These are phyloP conservation scores for Auxenochlorella protothecoides DNA, from an alignment of 139 green algal genomes.

Conservation along the genomic window DNA sequence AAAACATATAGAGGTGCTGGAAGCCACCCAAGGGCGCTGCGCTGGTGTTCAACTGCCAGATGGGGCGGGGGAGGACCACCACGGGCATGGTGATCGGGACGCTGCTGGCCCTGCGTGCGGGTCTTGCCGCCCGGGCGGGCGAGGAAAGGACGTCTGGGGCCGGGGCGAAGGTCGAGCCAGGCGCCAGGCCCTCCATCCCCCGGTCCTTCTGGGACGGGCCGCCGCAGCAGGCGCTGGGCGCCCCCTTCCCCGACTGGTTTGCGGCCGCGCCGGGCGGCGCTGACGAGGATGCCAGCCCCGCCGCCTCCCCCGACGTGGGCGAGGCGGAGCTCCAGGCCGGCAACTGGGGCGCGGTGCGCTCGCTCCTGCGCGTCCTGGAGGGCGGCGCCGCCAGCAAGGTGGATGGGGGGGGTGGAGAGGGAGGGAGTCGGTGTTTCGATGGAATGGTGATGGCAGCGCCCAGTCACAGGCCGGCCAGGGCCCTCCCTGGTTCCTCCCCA, in stretches of 20 bases:
- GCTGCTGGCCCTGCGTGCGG: slow-evolving; percentile 58
- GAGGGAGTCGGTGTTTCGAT: no score
- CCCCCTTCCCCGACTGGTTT: slow-evolving; percentile 40
- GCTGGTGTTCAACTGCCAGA: slow-evolving; percentile 95
- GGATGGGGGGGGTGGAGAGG: no score
- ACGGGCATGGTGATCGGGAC: slow-evolving; percentile 87
- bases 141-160: neutral
- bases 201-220: neutral
- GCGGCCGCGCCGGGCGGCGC: neutral
- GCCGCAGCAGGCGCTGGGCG: neutral
- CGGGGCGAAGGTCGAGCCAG: neutral
- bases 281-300: neutral
- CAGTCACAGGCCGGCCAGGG: neutral
- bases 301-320: neutral
- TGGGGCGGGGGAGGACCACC: slow-evolving; percentile 88
- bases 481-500: neutral
- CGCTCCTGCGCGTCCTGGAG: slow-evolving; percentile 61
- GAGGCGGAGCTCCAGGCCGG: slow-evolving; percentile 41
- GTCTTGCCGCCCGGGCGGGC: slow-evolving; percentile 2
- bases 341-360: slow-evolving; percentile 73
- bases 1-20: slow-evolving; percentile 48
- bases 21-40: slow-evolving; percentile 37
- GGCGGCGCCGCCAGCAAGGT: slow-evolving; percentile 24
- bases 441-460: no score
- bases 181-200: no score